These are phyloP conservation scores for Pseudonectria foliicola DNA, from an alignment of 2,329 filamentous ascomycete species.

Conservation along the genomic window DNA sequence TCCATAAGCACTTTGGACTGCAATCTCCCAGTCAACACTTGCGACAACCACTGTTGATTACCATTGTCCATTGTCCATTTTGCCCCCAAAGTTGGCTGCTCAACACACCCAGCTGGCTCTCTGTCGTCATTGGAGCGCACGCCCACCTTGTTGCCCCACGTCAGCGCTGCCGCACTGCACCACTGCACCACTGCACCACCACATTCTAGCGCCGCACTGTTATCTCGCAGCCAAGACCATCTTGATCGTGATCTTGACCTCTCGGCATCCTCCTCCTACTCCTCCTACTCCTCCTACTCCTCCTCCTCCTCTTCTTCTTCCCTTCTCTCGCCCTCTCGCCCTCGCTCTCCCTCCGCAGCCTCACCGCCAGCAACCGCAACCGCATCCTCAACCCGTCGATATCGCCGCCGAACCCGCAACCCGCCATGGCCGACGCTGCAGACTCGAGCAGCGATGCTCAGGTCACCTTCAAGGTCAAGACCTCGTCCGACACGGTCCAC, in stretches of 20 bases:
- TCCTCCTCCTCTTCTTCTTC: background rate
- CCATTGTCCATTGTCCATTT: too few relatives aligned
- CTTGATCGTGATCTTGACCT: too few relatives aligned
- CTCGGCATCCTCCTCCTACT: background rate
- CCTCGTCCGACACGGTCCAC: constrained; percentile 83
- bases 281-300: background rate
- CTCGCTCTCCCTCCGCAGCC: background rate
- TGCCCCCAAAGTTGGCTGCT: too few relatives aligned
- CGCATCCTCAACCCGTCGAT: constrained; percentile 2
- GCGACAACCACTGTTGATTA: too few relatives aligned
- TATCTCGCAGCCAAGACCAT: too few relatives aligned
- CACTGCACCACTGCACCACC: constrained; percentile 16
- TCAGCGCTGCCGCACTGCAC: too few relatives aligned
- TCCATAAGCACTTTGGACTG: too few relatives aligned
- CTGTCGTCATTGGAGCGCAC: background rate
- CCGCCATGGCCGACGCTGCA: constrained; percentile 58
- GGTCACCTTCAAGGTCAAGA: constrained; percentile 95
- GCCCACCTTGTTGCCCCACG: background rate
- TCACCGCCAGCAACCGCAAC: constrained; percentile 7
- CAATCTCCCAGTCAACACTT: too few relatives aligned
- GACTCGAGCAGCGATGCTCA: constrained; percentile 59
- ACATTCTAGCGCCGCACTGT: too few relatives aligned
- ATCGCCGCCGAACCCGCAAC: too few relatives aligned
- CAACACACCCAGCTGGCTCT: too few relatives aligned
- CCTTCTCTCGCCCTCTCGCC: background rate